Conservation (phyloP, 768 basidiomycete species). For the Suillus variegatus region DNA sequence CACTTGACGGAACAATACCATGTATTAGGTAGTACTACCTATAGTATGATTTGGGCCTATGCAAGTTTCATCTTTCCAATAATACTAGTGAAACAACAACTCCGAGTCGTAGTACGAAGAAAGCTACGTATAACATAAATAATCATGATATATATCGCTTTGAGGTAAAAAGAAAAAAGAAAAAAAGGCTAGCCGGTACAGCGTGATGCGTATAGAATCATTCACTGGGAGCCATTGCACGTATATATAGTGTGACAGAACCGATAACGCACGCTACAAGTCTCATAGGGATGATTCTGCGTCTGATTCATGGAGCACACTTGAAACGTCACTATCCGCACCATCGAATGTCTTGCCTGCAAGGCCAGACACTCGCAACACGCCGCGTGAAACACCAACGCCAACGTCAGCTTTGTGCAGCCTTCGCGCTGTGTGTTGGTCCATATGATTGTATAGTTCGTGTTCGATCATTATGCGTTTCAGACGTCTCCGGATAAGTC, state of each 20-base stretch:
- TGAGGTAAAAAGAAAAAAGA: neutral
- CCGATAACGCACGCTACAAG: neutral
- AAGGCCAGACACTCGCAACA: neutral
- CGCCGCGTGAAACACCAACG: neutral
- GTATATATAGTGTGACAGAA: neutral
- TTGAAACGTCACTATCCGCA: neutral
- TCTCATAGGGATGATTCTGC: neutral
- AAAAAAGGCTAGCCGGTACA: neutral
- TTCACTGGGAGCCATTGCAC: neutral
- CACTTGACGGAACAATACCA: too few relatives aligned
- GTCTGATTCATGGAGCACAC: neutral
- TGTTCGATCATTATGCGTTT: slow-evolving; percentile 10
- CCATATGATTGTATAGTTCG: neutral
- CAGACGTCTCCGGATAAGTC: neutral
- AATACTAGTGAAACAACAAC: too few relatives aligned
- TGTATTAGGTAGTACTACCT: too few relatives aligned
- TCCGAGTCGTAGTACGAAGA: too few relatives aligned
- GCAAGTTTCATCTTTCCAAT: too few relatives aligned
- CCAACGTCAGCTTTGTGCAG: slow-evolving; percentile 13
- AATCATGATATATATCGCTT: neutral
- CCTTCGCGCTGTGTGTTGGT: neutral
- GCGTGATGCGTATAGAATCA: neutral
- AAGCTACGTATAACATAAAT: too few relatives aligned
- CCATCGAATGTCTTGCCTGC: neutral
- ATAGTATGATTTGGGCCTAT: too few relatives aligned